Percentiles rank a stretch among this genome's conserved stretches.
phyloP scores from a whole-genome alignment of 345 rosid genomes.

The Bruguiera parviflora region DNA sequence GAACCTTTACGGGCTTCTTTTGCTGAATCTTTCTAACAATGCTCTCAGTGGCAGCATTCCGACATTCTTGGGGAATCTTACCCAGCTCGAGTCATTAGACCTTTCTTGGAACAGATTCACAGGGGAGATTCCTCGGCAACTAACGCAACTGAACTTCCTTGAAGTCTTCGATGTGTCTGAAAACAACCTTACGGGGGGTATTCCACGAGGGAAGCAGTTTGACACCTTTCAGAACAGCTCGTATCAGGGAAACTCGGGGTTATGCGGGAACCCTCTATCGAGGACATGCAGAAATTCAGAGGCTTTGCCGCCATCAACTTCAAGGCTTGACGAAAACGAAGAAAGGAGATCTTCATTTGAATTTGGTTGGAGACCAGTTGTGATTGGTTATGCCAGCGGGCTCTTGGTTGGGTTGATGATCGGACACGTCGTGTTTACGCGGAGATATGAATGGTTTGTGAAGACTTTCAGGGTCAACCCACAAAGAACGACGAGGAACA shows the following conservation, averaged over 20 bases:
- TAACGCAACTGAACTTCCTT: neutral
- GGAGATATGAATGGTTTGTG: neutral
- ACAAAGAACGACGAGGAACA: neutral
- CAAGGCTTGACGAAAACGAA: neutral
- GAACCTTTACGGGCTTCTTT: neutral
- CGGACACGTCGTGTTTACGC: neutral
- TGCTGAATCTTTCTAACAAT: neutral
- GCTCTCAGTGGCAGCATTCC: neutral
- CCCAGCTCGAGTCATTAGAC: neutral
- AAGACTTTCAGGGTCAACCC: neutral
- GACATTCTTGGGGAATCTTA: neutral
- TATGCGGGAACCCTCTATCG: neutral
- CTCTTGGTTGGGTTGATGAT: neutral
- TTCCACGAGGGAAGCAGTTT: constrained; percentile 8
- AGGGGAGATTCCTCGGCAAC: neutral
- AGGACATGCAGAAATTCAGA: neutral
- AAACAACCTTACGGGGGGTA: neutral
- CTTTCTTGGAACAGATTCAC: neutral
- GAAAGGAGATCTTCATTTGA: neutral
- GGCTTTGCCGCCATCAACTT: neutral
- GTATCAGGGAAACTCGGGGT: neutral
- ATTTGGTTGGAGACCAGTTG: neutral
- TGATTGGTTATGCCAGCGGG: neutral
- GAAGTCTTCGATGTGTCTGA: neutral
- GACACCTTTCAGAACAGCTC: constrained; percentile 1